phyloP scores from a whole-genome alignment of 305 asterid genomes.

The Plantago coronopus region DNA sequence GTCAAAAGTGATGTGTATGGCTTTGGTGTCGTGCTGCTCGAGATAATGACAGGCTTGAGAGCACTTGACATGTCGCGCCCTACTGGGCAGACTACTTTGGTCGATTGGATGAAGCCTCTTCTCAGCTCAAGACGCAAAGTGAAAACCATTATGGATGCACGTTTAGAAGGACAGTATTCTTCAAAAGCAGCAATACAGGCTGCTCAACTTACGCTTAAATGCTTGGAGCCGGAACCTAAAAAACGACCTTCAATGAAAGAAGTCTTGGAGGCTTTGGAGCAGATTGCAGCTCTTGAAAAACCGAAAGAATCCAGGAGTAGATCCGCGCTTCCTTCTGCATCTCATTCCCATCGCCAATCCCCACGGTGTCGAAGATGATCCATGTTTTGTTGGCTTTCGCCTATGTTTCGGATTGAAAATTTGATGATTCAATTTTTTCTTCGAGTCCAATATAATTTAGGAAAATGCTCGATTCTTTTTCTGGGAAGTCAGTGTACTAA shows the following conservation, averaged over 20 bases:
- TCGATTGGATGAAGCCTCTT: conserved; percentile 13
- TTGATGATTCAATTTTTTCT: too few relatives aligned
- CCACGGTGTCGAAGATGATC: background rate
- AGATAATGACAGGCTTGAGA: conserved; percentile 56
- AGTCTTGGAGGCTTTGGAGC: conserved; percentile 46
- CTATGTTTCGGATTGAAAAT: too few relatives aligned
- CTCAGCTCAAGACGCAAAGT: conserved; percentile 37
- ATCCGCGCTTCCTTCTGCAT: background rate
- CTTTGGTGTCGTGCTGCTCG: conserved; percentile 72
- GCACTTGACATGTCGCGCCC: conserved; percentile 49
- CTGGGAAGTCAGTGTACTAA: too few relatives aligned
- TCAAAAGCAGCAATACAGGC: conserved; percentile 38
- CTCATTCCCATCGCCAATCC: background rate
- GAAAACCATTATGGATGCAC: conserved; percentile 39
- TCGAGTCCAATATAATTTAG: too few relatives aligned
- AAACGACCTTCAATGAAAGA: conserved; percentile 60
- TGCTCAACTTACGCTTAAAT: conserved; percentile 45
- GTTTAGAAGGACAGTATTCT: conserved; percentile 53
- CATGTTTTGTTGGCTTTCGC: too few relatives aligned
- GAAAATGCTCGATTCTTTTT: too few relatives aligned
- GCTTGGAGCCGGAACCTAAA: conserved; percentile 47
- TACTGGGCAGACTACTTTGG: conserved; percentile 35
- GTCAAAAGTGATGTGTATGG: conserved; percentile 68
- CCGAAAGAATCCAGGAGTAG: conserved; percentile 28
- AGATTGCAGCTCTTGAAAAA: conserved; percentile 42